Conservation (phyloP, 345 rosid genomes). For the Syzygium jambos region DNA sequence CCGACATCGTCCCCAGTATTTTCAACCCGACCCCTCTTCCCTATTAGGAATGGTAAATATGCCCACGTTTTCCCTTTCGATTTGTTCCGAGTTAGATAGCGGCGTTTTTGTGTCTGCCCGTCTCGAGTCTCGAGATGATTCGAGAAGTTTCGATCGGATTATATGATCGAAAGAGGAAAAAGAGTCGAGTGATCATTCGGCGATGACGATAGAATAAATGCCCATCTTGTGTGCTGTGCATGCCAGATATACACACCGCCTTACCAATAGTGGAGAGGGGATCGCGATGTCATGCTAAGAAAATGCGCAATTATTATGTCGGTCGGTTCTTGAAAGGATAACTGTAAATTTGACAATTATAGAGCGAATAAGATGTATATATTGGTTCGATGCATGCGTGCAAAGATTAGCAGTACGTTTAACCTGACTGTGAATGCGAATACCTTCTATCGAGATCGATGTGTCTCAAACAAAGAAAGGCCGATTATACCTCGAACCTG, state of each 20-base stretch:
- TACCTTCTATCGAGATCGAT: background rate
- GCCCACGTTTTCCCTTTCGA: too few relatives aligned
- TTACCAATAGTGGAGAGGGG: too few relatives aligned
- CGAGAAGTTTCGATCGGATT: too few relatives aligned
- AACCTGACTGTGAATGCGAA: fast-evolving
- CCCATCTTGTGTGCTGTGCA: too few relatives aligned
- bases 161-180: too few relatives aligned
- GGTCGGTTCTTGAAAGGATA: fast-evolving
- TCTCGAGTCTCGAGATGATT: too few relatives aligned
- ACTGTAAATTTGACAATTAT: background rate
- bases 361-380: fast-evolving
- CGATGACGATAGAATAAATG: too few relatives aligned
- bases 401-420: background rate
- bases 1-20: background rate
- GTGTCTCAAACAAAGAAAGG: background rate
- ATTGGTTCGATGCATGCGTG: background rate
- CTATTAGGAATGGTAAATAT: background rate
- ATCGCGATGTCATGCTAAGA: background rate
- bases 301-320: fast-evolving
- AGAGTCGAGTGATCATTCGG: too few relatives aligned
- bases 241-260: too few relatives aligned
- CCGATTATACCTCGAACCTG: background rate
- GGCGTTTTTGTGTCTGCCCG: too few relatives aligned
- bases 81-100: too few relatives aligned
- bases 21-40: background rate